These are phyloP conservation scores for Verticillium isaacii DNA, from an alignment of 2,329 filamentous ascomycete genomes.

Conservation along the genomic window DNA sequence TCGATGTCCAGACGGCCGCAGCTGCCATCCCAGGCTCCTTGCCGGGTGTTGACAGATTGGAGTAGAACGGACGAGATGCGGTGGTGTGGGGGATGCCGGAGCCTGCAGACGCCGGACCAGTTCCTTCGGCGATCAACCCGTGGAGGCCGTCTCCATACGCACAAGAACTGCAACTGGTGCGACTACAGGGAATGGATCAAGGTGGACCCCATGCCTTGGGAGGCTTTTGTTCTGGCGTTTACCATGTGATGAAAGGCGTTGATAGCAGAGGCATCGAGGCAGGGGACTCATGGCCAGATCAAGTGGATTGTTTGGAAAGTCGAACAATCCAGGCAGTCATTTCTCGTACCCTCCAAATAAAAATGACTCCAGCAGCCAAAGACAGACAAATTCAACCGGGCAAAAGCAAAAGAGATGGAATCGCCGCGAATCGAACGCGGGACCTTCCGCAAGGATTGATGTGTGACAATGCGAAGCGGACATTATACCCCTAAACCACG, in stretches of 20 bases:
- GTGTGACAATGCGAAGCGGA: background rate
- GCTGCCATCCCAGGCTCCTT: too few relatives aligned
- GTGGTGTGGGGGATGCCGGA: background rate
- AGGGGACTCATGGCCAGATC: too few relatives aligned
- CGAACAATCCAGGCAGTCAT: too few relatives aligned
- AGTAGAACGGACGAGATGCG: background rate
- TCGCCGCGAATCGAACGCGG: background rate
- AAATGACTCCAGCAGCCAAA: too few relatives aligned
- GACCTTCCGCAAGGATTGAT: background rate
- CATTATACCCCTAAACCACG: background rate
- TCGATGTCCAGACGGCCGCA: too few relatives aligned
- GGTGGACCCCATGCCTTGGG: background rate
- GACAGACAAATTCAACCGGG: background rate
- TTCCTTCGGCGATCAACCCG: background rate
- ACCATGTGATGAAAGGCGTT: background rate
- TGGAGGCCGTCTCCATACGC: background rate
- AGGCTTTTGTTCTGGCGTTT: background rate
- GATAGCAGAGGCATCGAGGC: too few relatives aligned
- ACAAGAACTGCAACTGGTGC: background rate
- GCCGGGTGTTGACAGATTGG: too few relatives aligned
- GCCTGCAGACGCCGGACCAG: background rate
- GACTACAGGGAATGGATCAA: background rate
- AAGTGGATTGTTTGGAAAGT: too few relatives aligned
- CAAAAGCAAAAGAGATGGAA: background rate
- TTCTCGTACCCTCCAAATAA: too few relatives aligned